Base-by-base conservation (phyloP, 2,329 filamentous ascomycete species). In the Pseudocercospora cruenta region DNA sequence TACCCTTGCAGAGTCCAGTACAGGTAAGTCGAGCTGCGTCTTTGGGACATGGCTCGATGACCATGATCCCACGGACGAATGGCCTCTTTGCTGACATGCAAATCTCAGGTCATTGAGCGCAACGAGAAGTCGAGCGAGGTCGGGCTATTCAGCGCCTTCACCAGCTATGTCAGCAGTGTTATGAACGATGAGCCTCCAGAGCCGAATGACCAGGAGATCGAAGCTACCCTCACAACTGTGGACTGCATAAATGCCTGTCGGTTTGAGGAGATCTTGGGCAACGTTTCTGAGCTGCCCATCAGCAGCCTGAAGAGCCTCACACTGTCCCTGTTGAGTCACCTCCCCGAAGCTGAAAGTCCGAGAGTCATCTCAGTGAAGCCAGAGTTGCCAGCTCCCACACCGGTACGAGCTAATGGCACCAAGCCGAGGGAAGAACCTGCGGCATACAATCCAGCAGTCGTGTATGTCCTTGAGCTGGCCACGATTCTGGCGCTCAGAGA, bases 81-180 rank as follows among this genome's bases (percentile, higher is more conserved):
- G 39, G 3, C 16, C 1, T 43, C 2, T 19, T 19, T n/a, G 39
- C 39, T 43, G 19, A 43, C 6, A 43, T 19, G 39, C 16, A 43
- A 1, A n/a, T 8, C 39, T 19, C 39, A 43, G 76, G 88, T 98
- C 58, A 94, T 99, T 70, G 95, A 98, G 77, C 89, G 94, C 64
- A 93, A 90, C 64, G 85, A 91, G 49, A 91, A 92, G 69, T 84
- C 89, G 36, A 87, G 85, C 65, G 95, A 99, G 28, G 89, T 89
- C 2, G 93, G 95, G 5, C 87, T 99, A 58, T 93, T 99, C 77
- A 97, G 94, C 3, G 93, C 94, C 0, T 92, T 99, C 74, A 96
- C 94, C 0, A 96, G 92, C 4, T 99, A 98, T 75, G 93, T 99
- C 33, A 96, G 94, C n/a, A 98, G 94, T 78, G 98, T 99, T 77